Evolutionary conservation across 2,329 filamentous ascomycete genomes (phyloP), one percentile per base, ranked within the genome.

Genomic region (Beauveria sp.): DNA sequence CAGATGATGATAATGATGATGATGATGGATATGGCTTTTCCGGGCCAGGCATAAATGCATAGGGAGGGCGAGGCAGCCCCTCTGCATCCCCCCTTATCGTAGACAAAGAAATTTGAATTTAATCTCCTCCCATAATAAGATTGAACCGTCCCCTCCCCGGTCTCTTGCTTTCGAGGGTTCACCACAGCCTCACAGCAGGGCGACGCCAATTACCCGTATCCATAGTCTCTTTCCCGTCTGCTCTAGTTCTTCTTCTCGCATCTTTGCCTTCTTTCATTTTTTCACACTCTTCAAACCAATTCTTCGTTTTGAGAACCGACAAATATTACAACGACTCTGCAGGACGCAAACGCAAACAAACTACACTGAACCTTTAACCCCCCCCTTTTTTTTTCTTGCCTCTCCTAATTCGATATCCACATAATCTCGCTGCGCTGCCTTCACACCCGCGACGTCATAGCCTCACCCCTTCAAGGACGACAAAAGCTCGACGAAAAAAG

Each of bases 361-460:
- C 18, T 5, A 24, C 41, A 5, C 8, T 10, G 8, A 46, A 34
- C 34, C 30, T 47, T 43, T 51, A 12, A 20, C 28, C 8, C n/a
- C n/a, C 30, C 50, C n/a, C n/a, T n/a, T 8, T 24, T 37, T 40
- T 24, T 40, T 55, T 18, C 40, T 18, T 26, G 20, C 22, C 30
- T 22, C 43, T 18, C 20, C 46, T 34, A 53, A 54, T 59, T 59
- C 53, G 48, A 53, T 53, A 43, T 40, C 57, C 57, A 60, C 57
- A 54, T 54, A 53, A n/a, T 10, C 26, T 16, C 5, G 34, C 40
- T 4, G 8, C 26, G 30, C 30, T 57, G 20, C 22, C 40, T 41
- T 14, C 44, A 52, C 57, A 44, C 57, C 57, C 28, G 47, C 57
- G 57, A 60, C 57, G 57, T 60, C 57, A 60, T 60, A 60, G 30